phyloP scores from a whole-genome alignment of 2,329 filamentous ascomycete genomes.

The Stagonosporopsis chrysanthemi region DNA sequence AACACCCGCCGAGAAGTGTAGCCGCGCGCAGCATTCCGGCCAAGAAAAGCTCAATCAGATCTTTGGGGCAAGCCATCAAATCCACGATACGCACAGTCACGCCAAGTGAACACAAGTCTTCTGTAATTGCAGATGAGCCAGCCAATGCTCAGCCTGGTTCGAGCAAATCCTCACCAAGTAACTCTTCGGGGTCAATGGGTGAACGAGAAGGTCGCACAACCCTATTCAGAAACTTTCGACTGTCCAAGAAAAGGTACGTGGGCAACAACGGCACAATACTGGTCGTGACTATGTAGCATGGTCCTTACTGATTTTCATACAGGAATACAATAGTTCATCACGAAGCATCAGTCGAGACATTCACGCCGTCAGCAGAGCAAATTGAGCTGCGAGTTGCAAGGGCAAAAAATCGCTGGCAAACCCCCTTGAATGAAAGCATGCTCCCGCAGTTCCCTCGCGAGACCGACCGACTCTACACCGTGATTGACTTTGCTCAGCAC shows the following conservation, averaged over 20 bases:
- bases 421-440: conserved; percentile 46
- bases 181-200: neutral
- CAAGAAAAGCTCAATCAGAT: conserved; percentile 39
- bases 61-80: conserved; percentile 38
- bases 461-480: conserved; percentile 29
- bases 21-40: conserved; percentile 25
- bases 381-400: conserved; percentile 50
- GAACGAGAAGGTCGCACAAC: neutral
- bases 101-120: conserved; percentile 29
- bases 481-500: conserved; percentile 17
- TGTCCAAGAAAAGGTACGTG: conserved; percentile 7
- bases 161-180: conserved; percentile 12
- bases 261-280: neutral
- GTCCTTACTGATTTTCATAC: neutral
- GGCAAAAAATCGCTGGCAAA: conserved; percentile 53
- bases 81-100: conserved; percentile 51
- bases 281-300: too few species aligned
- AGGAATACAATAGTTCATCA: neutral
- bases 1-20: conserved; percentile 19
- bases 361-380: conserved; percentile 48
- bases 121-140: conserved; percentile 14
- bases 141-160: conserved; percentile 13
- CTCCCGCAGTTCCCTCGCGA: conserved; percentile 42
- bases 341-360: neutral
- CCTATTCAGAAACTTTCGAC: conserved; percentile 3